Percentiles rank a stretch among this genome's conserved stretches.
Evolutionary conservation across 495 filamentous ascomycete species (phyloP).

Genomic region (Penicillium steckii): DNA sequence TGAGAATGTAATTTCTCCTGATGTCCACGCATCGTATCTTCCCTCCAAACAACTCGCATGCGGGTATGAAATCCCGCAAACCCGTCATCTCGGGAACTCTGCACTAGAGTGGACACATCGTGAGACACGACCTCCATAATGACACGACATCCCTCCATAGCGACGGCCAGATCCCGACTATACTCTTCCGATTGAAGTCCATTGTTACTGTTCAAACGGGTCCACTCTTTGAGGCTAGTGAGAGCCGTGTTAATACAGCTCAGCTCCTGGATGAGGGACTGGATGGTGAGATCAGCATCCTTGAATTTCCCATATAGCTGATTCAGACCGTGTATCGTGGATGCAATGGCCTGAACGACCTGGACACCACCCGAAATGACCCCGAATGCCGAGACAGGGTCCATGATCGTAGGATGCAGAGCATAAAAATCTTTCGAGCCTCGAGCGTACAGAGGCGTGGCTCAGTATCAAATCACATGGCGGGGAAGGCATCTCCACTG

Average conservation of each 20-base stretch:
- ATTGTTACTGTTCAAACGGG: constrained; percentile 24
- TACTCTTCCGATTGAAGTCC: constrained; percentile 28
- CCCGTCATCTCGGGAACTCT: constrained; percentile 11
- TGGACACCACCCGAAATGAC: constrained; percentile 30
- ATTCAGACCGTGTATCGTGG: constrained; percentile 33
- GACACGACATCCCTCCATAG: constrained; percentile 40
- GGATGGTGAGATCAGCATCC: constrained; percentile 43
- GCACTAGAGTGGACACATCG: constrained; percentile 36
- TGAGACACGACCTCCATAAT: constrained; percentile 40
- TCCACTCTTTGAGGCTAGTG: constrained; percentile 42
- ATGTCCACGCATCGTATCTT: constrained; percentile 41
- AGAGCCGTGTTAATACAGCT: constrained; percentile 39
- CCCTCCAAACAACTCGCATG: constrained; percentile 40
- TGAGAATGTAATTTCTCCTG: constrained; percentile 40
- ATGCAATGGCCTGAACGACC: constrained; percentile 30
- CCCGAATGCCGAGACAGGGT: constrained; percentile 32
- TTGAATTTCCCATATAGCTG: constrained; percentile 36
- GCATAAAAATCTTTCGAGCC: background rate
- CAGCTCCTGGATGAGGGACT: constrained; percentile 39
- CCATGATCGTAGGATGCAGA: constrained; percentile 20
- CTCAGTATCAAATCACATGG: constrained; percentile 6
- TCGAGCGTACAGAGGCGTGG: background rate
- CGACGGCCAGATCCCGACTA: constrained; percentile 32
- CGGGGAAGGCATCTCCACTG: constrained; percentile 2
- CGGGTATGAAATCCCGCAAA: constrained; percentile 22